phyloP scores from a whole-genome alignment of 2,329 filamentous ascomycete genomes.

The Nemania abortiva region DNA sequence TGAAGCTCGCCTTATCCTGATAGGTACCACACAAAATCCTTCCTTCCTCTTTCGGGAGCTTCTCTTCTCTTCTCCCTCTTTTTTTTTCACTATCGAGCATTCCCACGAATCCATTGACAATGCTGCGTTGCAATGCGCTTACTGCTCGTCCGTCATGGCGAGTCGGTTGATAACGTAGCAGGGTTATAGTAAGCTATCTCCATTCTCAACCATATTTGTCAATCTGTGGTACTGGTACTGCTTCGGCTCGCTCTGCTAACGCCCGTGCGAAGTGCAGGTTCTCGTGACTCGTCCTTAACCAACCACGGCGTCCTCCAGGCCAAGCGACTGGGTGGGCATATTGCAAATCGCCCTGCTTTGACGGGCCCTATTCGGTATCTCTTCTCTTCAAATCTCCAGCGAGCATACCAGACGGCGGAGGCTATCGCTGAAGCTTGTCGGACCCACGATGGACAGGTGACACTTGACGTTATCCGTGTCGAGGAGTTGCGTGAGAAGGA shows the following conservation, averaged over 20 bases:
- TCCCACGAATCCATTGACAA: conserved; percentile 30
- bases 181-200: conserved; percentile 72
- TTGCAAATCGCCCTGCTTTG: conserved; percentile 55
- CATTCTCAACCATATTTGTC: not conserved
- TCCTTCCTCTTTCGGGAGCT: not conserved
- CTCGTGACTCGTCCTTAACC: conserved; percentile 83
- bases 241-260: conserved; percentile 14
- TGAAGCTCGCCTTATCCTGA: not conserved
- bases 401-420: conserved; percentile 78
- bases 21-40: conserved; percentile 10
- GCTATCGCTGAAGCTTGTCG: conserved; percentile 70
- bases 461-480: conserved; percentile 55
- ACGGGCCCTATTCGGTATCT: conserved; percentile 67
- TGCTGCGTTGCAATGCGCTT: conserved; percentile 61
- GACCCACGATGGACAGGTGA: conserved; percentile 1
- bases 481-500: conserved; percentile 76
- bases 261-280: conserved; percentile 72
- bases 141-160: conserved; percentile 86
- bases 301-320: conserved; percentile 85
- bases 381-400: conserved; percentile 82
- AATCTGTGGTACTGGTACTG: not conserved
- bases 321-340: conserved; percentile 74
- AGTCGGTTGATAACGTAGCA: conserved; percentile 90
- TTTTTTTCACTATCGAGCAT: not conserved
- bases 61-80: not conserved